phyloP scores from a whole-genome alignment of 139 green algal genomes.

The Chlamydomonas incerta region DNA sequence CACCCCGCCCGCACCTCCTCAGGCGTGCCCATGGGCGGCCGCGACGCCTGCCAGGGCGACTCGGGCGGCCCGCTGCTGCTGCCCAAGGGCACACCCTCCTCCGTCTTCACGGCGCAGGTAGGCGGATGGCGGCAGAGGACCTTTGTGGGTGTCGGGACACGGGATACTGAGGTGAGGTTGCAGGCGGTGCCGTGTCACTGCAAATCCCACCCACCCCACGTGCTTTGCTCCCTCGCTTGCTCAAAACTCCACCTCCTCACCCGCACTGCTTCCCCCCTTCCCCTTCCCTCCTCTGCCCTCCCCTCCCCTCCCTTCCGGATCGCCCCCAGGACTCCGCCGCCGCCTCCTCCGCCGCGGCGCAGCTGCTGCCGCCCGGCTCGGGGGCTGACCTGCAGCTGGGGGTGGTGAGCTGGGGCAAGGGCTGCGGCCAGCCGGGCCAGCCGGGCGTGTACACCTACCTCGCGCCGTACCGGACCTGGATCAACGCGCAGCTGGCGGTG shows the following conservation, averaged over 20 bases:
- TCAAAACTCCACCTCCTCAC: no score
- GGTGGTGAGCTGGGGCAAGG: slow-evolving; percentile 48
- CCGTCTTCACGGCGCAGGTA: slow-evolving; percentile 16
- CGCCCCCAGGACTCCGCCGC: no score
- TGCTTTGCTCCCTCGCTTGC: no score
- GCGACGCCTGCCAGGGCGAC: slow-evolving; percentile 56
- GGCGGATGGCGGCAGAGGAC: no score
- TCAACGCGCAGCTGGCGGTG: neutral
- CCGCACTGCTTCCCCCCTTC: no score
- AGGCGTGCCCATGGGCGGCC: slow-evolving; percentile 30
- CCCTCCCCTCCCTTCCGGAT: neutral
- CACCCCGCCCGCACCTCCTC: neutral
- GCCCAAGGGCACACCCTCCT: slow-evolving; percentile 2
- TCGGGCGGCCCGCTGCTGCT: slow-evolving; percentile 46
- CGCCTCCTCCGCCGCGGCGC: neutral
- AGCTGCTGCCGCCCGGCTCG: neutral
- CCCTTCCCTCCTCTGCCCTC: no score
- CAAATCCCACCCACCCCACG: no score
- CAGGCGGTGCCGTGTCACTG: no score
- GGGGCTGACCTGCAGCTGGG: slow-evolving; percentile 28
- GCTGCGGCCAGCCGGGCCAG: slow-evolving; percentile 34
- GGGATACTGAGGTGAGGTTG: no score
- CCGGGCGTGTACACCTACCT: slow-evolving; percentile 37
- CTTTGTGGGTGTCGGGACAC: no score
- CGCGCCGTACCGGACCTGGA: neutral